phyloP scores from a whole-genome alignment of 2,329 filamentous ascomycete species.

The Cladosporium oxysporum region DNA sequence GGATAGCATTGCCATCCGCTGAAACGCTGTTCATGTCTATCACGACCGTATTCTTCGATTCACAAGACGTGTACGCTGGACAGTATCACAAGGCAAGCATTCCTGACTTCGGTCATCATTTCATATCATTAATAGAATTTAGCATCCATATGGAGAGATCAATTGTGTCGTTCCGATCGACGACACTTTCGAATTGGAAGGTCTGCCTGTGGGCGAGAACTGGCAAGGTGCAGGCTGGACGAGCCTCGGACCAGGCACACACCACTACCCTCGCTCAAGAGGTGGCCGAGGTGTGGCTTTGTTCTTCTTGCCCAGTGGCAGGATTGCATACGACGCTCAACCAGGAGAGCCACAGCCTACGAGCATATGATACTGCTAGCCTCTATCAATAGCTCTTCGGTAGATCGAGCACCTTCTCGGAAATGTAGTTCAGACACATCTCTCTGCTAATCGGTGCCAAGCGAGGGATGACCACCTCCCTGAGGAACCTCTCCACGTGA shows the following conservation, averaged over 20 bases:
- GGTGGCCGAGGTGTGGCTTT: constrained; percentile 54
- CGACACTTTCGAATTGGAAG: constrained; percentile 52
- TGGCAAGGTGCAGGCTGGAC: constrained; percentile 60
- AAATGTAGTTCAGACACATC: constrained; percentile 39
- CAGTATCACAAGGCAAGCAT: constrained; percentile 45
- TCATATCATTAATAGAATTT: background rate
- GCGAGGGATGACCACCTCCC: constrained; percentile 65
- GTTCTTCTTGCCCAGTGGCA: constrained; percentile 58
- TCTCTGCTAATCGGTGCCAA: constrained; percentile 61
- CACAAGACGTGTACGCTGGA: constrained; percentile 49
- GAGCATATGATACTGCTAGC: background rate
- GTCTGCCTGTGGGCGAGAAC: constrained; percentile 49
- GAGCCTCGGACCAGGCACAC: constrained; percentile 55
- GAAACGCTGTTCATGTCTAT: constrained; percentile 57
- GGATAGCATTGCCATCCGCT: constrained; percentile 49
- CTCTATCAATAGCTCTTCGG: constrained; percentile 31
- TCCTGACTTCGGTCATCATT: too few species aligned
- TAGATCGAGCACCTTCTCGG: constrained; percentile 35
- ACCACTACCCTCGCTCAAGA: constrained; percentile 58
- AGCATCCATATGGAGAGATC: constrained; percentile 37
- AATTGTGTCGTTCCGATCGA: constrained; percentile 46
- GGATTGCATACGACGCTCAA: constrained; percentile 53
- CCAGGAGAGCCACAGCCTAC: constrained; percentile 47
- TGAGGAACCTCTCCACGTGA: constrained; percentile 65
- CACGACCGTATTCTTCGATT: constrained; percentile 61